phyloP scores from a whole-genome alignment of 2,329 filamentous ascomycete species.

The Botryosphaeria dothidea region DNA sequence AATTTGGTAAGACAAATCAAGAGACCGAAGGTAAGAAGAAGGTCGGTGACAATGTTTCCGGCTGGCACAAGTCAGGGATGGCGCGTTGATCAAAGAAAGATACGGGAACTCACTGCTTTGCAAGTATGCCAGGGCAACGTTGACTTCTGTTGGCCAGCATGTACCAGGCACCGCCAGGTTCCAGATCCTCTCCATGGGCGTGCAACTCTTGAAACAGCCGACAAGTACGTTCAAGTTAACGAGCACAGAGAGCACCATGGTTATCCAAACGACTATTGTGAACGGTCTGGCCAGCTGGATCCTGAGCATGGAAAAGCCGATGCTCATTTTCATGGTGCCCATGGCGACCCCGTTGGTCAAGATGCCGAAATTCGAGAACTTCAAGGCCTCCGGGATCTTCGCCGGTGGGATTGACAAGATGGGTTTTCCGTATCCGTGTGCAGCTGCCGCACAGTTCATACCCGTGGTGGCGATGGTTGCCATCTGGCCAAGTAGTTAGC shows the following conservation, averaged over 20 bases:
- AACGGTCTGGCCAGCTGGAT: slow-evolving; percentile 29
- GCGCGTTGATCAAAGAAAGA: not conserved
- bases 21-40: slow-evolving; percentile 30
- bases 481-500: not conserved
- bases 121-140: slow-evolving; percentile 19
- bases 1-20: slow-evolving; percentile 30
- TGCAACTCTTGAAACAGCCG: slow-evolving; percentile 26
- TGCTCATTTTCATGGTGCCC: slow-evolving; percentile 29
- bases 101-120: not conserved
- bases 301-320: slow-evolving; percentile 30
- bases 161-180: slow-evolving; percentile 25
- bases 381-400: not conserved
- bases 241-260: slow-evolving; percentile 27
- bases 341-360: slow-evolving; percentile 30
- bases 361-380: slow-evolving; percentile 2
- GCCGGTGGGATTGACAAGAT: not conserved
- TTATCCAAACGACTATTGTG: slow-evolving; percentile 27
- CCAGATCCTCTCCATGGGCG: slow-evolving; percentile 33
- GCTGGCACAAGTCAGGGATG: not conserved
- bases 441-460: not conserved
- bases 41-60: slow-evolving; percentile 30
- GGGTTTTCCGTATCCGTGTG: not conserved
- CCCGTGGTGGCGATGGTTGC: not conserved
- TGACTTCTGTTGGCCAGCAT: slow-evolving; percentile 25
- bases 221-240: slow-evolving; percentile 29